These are phyloP conservation scores for Dothideomycetes sp. DNA, from an alignment of 2,329 filamentous ascomycete genomes.

Conservation along the genomic window DNA sequence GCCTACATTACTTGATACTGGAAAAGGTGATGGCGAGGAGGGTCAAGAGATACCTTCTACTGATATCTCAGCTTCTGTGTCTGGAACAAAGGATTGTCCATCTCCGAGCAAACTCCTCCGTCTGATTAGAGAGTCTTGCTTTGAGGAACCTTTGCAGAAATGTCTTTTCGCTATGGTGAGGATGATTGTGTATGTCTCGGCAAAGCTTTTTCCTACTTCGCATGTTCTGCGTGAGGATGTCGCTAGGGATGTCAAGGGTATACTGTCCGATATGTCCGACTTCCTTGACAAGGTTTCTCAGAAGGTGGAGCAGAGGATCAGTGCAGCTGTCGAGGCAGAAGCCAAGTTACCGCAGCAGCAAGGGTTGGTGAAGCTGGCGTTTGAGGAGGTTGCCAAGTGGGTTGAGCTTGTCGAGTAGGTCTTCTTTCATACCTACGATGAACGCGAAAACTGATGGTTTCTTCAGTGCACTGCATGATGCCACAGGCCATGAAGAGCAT, in stretches of 20 bases:
- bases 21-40: no score
- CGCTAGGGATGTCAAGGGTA: constrained; percentile 1
- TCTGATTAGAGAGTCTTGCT: not conserved
- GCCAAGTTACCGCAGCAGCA: not conserved
- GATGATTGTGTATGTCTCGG: constrained; percentile 7
- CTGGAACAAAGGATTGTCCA: not conserved
- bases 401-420: constrained; percentile 7
- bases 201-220: constrained; percentile 9
- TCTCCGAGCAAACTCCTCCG: constrained; percentile 2
- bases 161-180: constrained; percentile 4
- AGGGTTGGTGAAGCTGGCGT: not conserved
- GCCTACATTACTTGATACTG: no score
- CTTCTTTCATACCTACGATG: no score
- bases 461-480: constrained; percentile 6
- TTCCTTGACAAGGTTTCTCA: constrained; percentile 2
- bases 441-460: not conserved
- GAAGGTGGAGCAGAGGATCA: constrained; percentile 3
- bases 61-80: not conserved
- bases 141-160: not conserved
- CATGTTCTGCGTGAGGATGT: constrained; percentile 7
- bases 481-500: not conserved
- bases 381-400: constrained; percentile 8
- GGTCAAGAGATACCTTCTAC: not conserved
- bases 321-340: not conserved
- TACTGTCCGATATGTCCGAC: constrained; percentile 2